Evolutionary conservation across 2,329 filamentous ascomycete genomes (phyloP).

Genomic region (Aureobasidium sp.): DNA sequence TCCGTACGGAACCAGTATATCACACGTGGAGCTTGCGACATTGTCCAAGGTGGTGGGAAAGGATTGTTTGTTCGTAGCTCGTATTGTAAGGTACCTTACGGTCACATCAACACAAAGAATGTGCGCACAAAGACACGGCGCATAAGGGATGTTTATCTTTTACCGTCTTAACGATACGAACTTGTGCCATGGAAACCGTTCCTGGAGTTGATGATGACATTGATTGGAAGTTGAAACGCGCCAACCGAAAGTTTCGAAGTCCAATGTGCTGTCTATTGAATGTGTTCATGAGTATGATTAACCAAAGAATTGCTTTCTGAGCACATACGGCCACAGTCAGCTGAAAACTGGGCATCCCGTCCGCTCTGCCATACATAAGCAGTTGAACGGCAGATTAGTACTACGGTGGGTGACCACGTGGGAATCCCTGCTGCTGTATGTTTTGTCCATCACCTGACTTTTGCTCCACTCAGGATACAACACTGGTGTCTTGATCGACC

Average conservation of each 20-base stretch:
- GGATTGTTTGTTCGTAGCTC: neutral
- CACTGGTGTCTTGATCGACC: too few species aligned
- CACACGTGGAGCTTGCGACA: conserved; percentile 42
- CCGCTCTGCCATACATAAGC: too few species aligned
- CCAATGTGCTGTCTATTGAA: too few species aligned
- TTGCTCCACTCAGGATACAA: too few species aligned
- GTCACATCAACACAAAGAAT: neutral
- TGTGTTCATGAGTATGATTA: too few species aligned
- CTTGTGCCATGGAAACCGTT: neutral
- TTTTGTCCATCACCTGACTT: too few species aligned
- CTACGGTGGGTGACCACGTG: too few species aligned
- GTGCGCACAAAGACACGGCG: neutral
- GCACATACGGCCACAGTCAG: too few species aligned
- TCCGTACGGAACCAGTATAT: conserved; percentile 77
- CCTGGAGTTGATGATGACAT: conserved; percentile 5
- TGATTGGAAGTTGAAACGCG: neutral
- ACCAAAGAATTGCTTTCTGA: too few species aligned
- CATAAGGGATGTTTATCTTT: neutral
- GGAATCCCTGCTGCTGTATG: too few species aligned
- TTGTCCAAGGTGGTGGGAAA: neutral
- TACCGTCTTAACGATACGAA: neutral
- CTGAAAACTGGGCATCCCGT: too few species aligned
- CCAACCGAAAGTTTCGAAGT: neutral
- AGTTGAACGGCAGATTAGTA: too few species aligned
- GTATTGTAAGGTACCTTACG: neutral